phyloP scores from a whole-genome alignment of 2,329 filamentous ascomycete genomes.

The Fusarium robinianum region DNA sequence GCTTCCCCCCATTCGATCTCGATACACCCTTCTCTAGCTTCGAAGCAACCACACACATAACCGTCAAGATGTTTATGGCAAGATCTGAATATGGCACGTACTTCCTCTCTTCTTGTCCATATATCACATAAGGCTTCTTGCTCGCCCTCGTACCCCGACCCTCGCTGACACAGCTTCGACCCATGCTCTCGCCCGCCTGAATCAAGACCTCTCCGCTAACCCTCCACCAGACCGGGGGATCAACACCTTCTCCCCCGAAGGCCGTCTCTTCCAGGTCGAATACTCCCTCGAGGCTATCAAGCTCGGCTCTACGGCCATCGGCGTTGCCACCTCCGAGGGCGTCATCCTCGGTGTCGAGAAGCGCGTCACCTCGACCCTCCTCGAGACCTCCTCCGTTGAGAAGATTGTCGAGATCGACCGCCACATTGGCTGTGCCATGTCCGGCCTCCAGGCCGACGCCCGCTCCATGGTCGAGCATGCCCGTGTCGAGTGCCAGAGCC shows the following conservation, averaged over 20 bases:
- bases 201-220: constrained; percentile 22
- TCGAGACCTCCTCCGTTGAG: constrained; percentile 97
- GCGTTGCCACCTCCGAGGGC: constrained; percentile 92
- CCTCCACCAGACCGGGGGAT: constrained; percentile 81
- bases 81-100: constrained; percentile 97
- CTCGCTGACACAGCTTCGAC: no score
- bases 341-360: constrained; percentile 98
- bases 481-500: constrained; percentile 94
- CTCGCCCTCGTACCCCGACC: no score
- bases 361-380: constrained; percentile 94
- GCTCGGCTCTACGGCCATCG: constrained; percentile 96
- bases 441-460: constrained; percentile 94
- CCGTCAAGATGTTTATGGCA: constrained; percentile 95
- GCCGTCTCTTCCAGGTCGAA: constrained; percentile 99
- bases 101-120: no score
- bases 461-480: constrained; percentile 98
- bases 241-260: constrained; percentile 99
- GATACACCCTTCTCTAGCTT: constrained; percentile 12
- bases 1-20: no score
- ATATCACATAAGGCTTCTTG: no score
- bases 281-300: constrained; percentile 99
- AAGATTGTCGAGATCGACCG: constrained; percentile 99
- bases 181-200: background rate
- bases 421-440: constrained; percentile 99
- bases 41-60: constrained; percentile 26